Base-by-base conservation (phyloP, 2,329 filamentous ascomycete species). In the Calycina marina region DNA sequence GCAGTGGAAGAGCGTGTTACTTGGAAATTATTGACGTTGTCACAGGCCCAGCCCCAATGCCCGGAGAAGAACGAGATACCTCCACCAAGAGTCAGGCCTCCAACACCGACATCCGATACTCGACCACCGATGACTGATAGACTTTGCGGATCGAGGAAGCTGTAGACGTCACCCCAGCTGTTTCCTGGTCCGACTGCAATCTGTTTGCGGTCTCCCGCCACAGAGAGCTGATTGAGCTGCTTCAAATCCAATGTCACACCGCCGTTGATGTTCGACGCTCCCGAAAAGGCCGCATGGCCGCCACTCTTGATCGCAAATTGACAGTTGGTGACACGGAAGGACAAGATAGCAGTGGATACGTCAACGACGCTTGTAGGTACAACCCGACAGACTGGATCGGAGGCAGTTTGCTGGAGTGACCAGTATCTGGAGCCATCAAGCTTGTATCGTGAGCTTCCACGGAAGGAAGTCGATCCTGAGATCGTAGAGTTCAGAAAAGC, bases 171-270 rank as follows among this genome's bases (percentile, higher is more conserved):
- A 4, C 38, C 30, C 60, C 60, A 63, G 6, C 44, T 41, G 25
- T 49, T 47, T 6, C 59, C 60, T 4, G 53, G 35, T 1, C 57
- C 58, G 6, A 63, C 40, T 4, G 39, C 42, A 5, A 50, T 54
- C 4, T 44, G 41, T 0, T 38, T 46, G 6, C 48, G 45, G 12
- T 54, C 45, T 1, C 40, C 33, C 9, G 46, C 45, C 5, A 46
- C 36, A 2, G 54, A 39, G 18, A 52, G 35, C 15, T 41, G 14
- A 16, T 43, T 42, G 10, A 51, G 20, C 12, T 40, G 36, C 16
- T 50, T 54, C 8, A 67, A 56, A 11, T 65, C 65, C 39, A 74
- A 61, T 4, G 66, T 48, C 1, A 66, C 53, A 0, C 65, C 65
- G 2, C 52, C 59, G 10, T 59, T 48, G 28, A 65, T 61, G 40